These are phyloP conservation scores for Acer negundo DNA, from an alignment of 345 rosid species.

Conservation along the genomic window DNA sequence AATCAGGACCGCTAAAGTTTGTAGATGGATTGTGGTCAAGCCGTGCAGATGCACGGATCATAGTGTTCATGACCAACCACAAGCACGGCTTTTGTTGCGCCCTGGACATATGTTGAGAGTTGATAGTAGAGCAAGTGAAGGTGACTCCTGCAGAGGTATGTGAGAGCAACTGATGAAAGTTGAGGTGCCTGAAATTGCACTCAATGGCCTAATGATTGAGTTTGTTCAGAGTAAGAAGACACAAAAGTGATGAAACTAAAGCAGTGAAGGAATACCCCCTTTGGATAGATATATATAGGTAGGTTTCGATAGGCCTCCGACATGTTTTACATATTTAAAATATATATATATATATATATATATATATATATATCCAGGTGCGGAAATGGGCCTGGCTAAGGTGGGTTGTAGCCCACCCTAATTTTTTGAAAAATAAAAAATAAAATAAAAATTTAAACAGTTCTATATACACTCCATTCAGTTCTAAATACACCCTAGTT, in stretches of 20 bases:
- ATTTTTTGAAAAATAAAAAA: no score
- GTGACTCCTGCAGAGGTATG: conserved; percentile 35
- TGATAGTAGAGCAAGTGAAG: conserved; percentile 14
- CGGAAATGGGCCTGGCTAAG: no score
- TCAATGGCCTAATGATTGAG: conserved; percentile 22
- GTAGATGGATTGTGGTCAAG: conserved; percentile 41
- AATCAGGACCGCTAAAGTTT: background rate
- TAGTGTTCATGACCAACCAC: conserved; percentile 37
- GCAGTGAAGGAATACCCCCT: background rate
- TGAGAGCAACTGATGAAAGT: conserved; percentile 29
- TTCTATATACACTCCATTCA: no score
- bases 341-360: no score
- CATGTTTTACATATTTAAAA: no score
- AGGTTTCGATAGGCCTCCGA: no score
- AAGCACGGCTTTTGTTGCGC: conserved; percentile 29
- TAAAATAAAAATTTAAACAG: no score
- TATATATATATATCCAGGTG: no score
- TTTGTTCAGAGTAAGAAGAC: conserved; percentile 22
- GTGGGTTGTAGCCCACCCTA: no score
- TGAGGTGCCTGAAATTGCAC: conserved; percentile 21
- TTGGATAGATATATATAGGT: no score
- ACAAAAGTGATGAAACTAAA: conserved; percentile 1
- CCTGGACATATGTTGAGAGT: conserved; percentile 24
- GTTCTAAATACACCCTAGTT: no score
- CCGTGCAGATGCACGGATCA: conserved; percentile 37